A percentile compares a stretch with the other conserved stretches of the same genome.
Conservation (phyloP, 257 asterid genomes). For the Solanum stenotomum region DNA sequence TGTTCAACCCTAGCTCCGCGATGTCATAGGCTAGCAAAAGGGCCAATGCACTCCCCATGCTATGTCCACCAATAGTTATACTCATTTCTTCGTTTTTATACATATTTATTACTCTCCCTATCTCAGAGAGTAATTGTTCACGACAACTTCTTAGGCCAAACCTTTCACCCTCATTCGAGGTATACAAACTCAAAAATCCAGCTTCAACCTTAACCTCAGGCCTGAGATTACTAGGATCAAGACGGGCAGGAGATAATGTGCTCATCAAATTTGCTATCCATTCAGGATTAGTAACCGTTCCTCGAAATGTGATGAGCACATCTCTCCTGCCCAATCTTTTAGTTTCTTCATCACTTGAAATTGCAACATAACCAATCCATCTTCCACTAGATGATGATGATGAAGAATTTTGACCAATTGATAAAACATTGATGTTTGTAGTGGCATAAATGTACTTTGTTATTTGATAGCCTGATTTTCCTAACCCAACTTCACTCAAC, state of each 20-base stretch:
- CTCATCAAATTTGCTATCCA: slow-evolving; percentile 64
- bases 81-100: slow-evolving; percentile 37
- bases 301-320: slow-evolving; percentile 44
- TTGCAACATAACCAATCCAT: slow-evolving; percentile 60
- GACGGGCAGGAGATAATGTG: slow-evolving; percentile 35
- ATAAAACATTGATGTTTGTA: slow-evolving; percentile 26
- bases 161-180: slow-evolving; percentile 21
- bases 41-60: slow-evolving; percentile 74
- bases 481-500: slow-evolving; percentile 32
- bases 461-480: slow-evolving; percentile 38
- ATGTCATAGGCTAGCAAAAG: slow-evolving; percentile 41
- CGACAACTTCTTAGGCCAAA: slow-evolving; percentile 39
- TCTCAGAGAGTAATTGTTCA: slow-evolving; percentile 50
- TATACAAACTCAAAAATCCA: slow-evolving; percentile 53
- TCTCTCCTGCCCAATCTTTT: slow-evolving; percentile 40
- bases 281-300: slow-evolving; percentile 43
- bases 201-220: slow-evolving; percentile 45
- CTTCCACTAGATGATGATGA: background rate
- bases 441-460: slow-evolving; percentile 45
- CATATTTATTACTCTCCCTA: slow-evolving; percentile 28
- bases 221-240: slow-evolving; percentile 35
- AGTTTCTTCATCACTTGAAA: slow-evolving; percentile 19
- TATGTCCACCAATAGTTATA: slow-evolving; percentile 53
- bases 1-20: slow-evolving; percentile 45
- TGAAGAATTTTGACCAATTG: slow-evolving; percentile 3